These are phyloP conservation scores for Volutella citrinella DNA, from an alignment of 2,329 filamentous ascomycete genomes.

Conservation along the genomic window DNA sequence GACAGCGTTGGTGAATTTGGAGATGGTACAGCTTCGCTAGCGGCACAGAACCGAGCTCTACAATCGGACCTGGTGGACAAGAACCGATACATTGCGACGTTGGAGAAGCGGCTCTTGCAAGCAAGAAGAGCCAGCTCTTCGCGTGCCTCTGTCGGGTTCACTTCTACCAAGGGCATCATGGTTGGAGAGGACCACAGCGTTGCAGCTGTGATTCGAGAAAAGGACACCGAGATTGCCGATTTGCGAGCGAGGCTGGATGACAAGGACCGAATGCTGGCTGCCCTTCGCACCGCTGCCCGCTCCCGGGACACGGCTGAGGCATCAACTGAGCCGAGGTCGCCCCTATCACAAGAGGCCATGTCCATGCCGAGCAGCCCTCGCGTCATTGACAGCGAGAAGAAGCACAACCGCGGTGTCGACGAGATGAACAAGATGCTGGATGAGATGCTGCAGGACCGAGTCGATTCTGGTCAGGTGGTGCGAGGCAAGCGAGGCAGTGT, in stretches of 20 bases:
- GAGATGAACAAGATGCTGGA: conserved; percentile 93
- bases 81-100: conserved; percentile 90
- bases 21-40: conserved; percentile 77
- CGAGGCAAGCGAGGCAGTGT: conserved; percentile 66
- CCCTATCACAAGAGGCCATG: conserved; percentile 15
- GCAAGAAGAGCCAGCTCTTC: conserved; percentile 88
- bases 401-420: conserved; percentile 69
- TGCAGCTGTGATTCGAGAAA: conserved; percentile 73
- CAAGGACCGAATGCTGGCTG: conserved; percentile 90
- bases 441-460: conserved; percentile 90
- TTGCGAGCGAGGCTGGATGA: conserved; percentile 87
- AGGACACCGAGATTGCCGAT: conserved; percentile 88
- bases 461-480: conserved; percentile 71
- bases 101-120: conserved; percentile 89
- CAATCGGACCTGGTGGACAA: conserved; percentile 96
- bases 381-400: conserved; percentile 35
- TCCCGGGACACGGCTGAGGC: conserved; percentile 79
- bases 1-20: conserved; percentile 78
- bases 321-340: conserved; percentile 31
- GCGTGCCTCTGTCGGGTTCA: conserved; percentile 73
- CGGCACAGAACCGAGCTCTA: conserved; percentile 85
- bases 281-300: conserved; percentile 78
- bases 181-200: conserved; percentile 79
- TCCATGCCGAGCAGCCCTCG: conserved; percentile 12
- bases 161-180: conserved; percentile 60